Percentiles rank a stretch among this genome's conserved stretches.
These are phyloP conservation scores for Annulohypoxylon nitens DNA, from an alignment of 495 filamentous ascomycete genomes.

Conservation along the genomic window DNA sequence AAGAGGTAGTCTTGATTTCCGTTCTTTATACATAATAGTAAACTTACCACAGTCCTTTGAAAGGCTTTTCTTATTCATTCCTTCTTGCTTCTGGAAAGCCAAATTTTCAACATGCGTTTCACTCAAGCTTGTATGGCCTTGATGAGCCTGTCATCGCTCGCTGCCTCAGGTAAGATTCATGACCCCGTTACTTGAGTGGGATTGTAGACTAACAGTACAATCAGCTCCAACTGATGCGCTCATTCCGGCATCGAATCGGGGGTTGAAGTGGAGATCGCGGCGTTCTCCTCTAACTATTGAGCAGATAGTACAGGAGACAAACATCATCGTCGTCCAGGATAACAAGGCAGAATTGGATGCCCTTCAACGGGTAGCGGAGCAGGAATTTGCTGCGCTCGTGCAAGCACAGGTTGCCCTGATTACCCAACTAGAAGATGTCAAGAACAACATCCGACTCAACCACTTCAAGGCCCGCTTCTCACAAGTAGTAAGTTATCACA, in stretches of 20 bases:
- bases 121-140: slow-evolving; percentile 47
- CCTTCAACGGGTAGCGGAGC: slow-evolving; percentile 51
- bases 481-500: slow-evolving; percentile 49
- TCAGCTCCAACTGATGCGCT: slow-evolving; percentile 46
- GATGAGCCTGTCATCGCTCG: slow-evolving; percentile 48
- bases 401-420: slow-evolving; percentile 52
- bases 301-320: slow-evolving; percentile 50
- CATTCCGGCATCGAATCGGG: slow-evolving; percentile 22
- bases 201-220: slow-evolving; percentile 26
- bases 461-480: slow-evolving; percentile 51
- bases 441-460: slow-evolving; percentile 58
- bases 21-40: slow-evolving; percentile 38
- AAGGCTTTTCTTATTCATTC: slow-evolving; percentile 47
- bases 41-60: slow-evolving; percentile 47
- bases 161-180: slow-evolving; percentile 47
- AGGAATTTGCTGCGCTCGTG: slow-evolving; percentile 52
- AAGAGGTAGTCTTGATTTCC: slow-evolving; percentile 43
- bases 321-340: slow-evolving; percentile 48
- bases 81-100: slow-evolving; percentile 47
- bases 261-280: slow-evolving; percentile 46
- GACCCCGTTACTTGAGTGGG: neutral
- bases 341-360: slow-evolving; percentile 50
- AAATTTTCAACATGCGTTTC: slow-evolving; percentile 49
- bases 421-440: slow-evolving; percentile 52
- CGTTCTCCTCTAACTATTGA: slow-evolving; percentile 42